phyloP scores from a whole-genome alignment of 2,329 filamentous ascomycete genomes.

The Hymenoscyphus albidus region DNA sequence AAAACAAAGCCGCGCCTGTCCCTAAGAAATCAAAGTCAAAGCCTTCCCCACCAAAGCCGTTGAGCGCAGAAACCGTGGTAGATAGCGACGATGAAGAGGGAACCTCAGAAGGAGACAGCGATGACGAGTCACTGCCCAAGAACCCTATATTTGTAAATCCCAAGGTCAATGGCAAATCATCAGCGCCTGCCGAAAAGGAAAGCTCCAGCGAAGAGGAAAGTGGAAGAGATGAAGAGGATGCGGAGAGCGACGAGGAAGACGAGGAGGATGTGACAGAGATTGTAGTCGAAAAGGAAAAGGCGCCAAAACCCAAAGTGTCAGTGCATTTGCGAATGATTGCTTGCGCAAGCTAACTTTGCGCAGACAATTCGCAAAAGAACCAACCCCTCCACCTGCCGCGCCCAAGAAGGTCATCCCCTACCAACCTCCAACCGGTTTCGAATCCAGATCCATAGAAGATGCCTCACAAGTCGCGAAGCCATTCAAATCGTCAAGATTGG shows the following conservation, averaged over 20 bases:
- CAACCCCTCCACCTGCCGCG: conserved; percentile 16
- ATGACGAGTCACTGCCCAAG: conserved; percentile 22
- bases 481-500: conserved; percentile 55
- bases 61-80: conserved; percentile 31
- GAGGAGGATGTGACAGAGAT: conserved; percentile 30
- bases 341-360: not conserved
- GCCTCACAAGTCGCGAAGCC: conserved; percentile 39
- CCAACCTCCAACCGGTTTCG: conserved; percentile 31
- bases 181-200: conserved; percentile 19
- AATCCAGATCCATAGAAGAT: conserved; percentile 13
- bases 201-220: conserved; percentile 31
- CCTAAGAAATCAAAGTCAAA: conserved; percentile 16
- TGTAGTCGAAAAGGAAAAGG: conserved; percentile 17
- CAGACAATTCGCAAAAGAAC: conserved; percentile 18
- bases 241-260: conserved; percentile 37
- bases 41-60: conserved; percentile 17
- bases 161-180: conserved; percentile 28
- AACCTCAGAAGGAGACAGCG: conserved; percentile 23
- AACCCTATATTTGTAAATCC: conserved; percentile 14
- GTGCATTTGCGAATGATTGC: not conserved
- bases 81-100: conserved; percentile 31
- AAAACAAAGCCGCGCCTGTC: conserved; percentile 13
- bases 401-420: conserved; percentile 13
- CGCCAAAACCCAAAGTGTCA: conserved; percentile 8
- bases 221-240: conserved; percentile 28